Conservation (phyloP, 176 grass and related monocot species). For the Zoysia japonica region DNA sequence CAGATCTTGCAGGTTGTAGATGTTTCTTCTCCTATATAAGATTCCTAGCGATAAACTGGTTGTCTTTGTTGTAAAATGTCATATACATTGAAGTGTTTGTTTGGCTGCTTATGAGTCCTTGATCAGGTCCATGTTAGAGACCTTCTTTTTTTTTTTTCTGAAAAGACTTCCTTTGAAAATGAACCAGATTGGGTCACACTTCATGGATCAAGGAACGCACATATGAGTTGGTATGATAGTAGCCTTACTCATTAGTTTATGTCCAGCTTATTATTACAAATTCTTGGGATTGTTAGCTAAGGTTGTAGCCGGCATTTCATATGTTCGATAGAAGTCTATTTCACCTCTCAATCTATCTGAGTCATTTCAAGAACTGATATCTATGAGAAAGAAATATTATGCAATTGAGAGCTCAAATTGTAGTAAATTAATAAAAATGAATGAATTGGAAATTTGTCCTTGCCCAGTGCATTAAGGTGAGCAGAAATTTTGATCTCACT, state of each 20-base stretch:
- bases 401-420: too few species aligned
- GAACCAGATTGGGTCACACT: slow-evolving; percentile 79
- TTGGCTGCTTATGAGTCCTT: background rate
- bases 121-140: slow-evolving; percentile 64
- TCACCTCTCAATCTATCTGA: too few species aligned
- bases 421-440: too few species aligned
- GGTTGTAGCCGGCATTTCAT: too few species aligned
- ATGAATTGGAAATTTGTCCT: too few species aligned
- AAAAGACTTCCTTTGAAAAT: slow-evolving; percentile 76
- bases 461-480: background rate
- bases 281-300: too few species aligned
- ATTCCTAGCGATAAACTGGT: background rate
- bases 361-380: too few species aligned
- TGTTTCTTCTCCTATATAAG: background rate
- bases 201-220: slow-evolving; percentile 92
- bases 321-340: too few species aligned
- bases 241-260: background rate
- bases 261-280: too few species aligned
- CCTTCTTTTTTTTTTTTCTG: slow-evolving; percentile 49
- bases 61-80: background rate
- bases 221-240: slow-evolving; percentile 87
- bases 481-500: background rate
- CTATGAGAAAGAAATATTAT: too few species aligned
- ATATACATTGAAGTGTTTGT: background rate
- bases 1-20: slow-evolving; percentile 85